Evolutionary conservation across 768 basidiomycete genomes (phyloP).

Genomic region (Kwoniella dejecticola): DNA sequence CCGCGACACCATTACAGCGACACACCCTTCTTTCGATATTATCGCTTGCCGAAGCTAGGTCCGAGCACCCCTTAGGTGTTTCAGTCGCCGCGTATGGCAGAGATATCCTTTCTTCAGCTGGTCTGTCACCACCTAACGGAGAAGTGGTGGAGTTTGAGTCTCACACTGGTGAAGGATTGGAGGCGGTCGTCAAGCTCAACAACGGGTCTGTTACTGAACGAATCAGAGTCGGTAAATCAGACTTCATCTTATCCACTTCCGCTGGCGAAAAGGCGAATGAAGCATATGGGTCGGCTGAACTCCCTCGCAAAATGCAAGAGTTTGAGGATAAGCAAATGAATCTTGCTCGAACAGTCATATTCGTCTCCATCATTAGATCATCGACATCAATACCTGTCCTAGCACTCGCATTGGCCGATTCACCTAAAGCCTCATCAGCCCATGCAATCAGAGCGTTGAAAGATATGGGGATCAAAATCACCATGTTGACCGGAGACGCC

Average conservation of each 20-base stretch:
- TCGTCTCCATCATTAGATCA: conserved; percentile 66
- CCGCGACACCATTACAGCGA: conserved; percentile 46
- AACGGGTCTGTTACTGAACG: conserved; percentile 49
- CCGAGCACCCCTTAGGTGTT: conserved; percentile 94
- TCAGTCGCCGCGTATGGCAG: conserved; percentile 80
- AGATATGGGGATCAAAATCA: conserved; percentile 87
- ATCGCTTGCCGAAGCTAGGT: conserved; percentile 80
- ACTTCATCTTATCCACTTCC: conserved; percentile 60
- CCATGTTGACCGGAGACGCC: conserved; percentile 92
- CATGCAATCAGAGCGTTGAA: conserved; percentile 79
- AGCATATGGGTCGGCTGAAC: conserved; percentile 50
- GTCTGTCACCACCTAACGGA: conserved; percentile 61
- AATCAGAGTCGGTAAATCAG: conserved; percentile 70
- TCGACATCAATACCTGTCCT: conserved; percentile 66
- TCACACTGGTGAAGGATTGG: conserved; percentile 84
- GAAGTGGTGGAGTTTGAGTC: conserved; percentile 78
- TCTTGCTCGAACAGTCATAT: conserved; percentile 81
- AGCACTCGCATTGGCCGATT: conserved; percentile 82
- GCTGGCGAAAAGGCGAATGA: conserved; percentile 26
- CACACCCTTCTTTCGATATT: conserved; percentile 72
- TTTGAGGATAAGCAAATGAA: conserved; percentile 74
- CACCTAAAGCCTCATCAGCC: conserved; percentile 78
- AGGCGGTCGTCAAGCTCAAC: conserved; percentile 65
- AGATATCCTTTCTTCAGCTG: conserved; percentile 47
- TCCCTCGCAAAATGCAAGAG: conserved; percentile 64